phyloP scores from a whole-genome alignment of 345 rosid species.

The Lenwebbia sp. region DNA sequence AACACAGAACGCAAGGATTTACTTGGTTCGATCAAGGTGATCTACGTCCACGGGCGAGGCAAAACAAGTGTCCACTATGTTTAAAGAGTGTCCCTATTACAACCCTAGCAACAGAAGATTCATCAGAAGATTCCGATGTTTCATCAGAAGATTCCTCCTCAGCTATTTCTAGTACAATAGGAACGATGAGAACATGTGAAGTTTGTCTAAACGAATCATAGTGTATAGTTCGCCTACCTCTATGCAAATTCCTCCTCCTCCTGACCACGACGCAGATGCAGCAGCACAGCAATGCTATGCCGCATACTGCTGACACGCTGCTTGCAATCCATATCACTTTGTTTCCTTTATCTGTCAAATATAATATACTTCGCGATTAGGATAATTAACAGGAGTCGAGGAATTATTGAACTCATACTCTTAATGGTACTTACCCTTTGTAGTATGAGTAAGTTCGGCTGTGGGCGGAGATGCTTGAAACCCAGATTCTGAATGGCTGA shows the following conservation, averaged over 20 bases:
- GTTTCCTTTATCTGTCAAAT: not conserved
- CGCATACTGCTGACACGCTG: not conserved
- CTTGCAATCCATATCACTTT: not conserved
- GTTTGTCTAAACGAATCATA: not conserved
- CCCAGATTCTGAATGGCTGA: not conserved
- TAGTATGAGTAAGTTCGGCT: not conserved
- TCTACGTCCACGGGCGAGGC: no score
- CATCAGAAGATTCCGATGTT: no score
- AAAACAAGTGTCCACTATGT: no score
- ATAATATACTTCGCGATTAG: not conserved
- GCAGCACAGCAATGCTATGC: not conserved
- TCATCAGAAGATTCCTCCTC: no score
- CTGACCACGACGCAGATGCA: not conserved
- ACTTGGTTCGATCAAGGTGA: no score
- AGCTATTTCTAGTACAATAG: no score
- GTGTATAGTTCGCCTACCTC: not conserved
- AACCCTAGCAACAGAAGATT: no score
- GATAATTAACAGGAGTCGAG: not conserved
- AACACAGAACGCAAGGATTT: no score
- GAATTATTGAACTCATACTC: not conserved
- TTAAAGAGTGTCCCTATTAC: no score
- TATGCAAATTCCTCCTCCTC: not conserved
- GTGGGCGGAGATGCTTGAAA: not conserved
- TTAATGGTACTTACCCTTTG: not conserved
- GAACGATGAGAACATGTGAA: not conserved